Conservation (phyloP, 345 rosid species). For the Jatropha curcas region DNA sequence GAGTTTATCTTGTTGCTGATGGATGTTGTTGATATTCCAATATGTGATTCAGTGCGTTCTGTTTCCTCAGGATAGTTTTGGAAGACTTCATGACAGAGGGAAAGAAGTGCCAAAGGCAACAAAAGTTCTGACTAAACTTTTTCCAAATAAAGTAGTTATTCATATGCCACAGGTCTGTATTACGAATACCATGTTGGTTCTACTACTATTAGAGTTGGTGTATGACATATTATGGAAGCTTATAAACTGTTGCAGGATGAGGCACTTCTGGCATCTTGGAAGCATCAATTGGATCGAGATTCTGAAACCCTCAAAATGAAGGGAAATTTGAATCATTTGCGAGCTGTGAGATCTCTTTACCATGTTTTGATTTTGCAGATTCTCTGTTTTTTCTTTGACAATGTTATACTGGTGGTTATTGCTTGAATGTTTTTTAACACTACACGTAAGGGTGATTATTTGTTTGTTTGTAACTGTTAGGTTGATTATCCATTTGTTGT, state of each 20-base stretch:
- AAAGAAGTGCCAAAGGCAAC: constrained; percentile 77
- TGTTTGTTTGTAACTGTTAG: not conserved
- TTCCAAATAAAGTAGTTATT: constrained; percentile 81
- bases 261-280: constrained; percentile 68
- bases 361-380: not conserved
- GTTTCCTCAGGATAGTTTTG: constrained; percentile 75
- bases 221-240: constrained; percentile 11
- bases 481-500: not conserved
- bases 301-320: constrained; percentile 77
- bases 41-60: constrained; percentile 17
- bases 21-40: constrained; percentile 15
- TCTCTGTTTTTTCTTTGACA: not conserved
- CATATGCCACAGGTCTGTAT: constrained; percentile 82
- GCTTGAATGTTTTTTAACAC: not conserved
- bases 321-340: constrained; percentile 68
- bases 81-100: constrained; percentile 68
- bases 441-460: not conserved
- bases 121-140: constrained; percentile 70
- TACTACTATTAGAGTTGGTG: not conserved
- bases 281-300: constrained; percentile 78
- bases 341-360: constrained; percentile 50
- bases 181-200: constrained; percentile 6
- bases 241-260: constrained; percentile 62
- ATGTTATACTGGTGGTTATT: not conserved
- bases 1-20: not conserved